These are phyloP conservation scores for Ceratocystiopsis brevicomis DNA, from an alignment of 2,329 filamentous ascomycete genomes.

Conservation along the genomic window DNA sequence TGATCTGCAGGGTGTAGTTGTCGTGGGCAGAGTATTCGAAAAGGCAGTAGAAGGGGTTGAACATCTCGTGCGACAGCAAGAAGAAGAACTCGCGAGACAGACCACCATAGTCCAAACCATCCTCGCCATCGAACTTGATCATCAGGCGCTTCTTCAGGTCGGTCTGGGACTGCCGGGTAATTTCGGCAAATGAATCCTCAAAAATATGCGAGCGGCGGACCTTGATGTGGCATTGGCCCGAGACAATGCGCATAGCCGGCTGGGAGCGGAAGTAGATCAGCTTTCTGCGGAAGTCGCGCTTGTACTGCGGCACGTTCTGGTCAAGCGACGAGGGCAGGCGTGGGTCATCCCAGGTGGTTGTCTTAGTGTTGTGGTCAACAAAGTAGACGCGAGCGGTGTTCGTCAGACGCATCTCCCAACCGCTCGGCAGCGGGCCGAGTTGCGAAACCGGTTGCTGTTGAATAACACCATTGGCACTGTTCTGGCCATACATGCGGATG, in stretches of 20 bases:
- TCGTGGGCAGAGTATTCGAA: slow-evolving; percentile 99
- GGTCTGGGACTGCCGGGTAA: slow-evolving; percentile 85
- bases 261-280: slow-evolving; percentile 98
- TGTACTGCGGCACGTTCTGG: slow-evolving; percentile 97
- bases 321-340: slow-evolving; percentile 87
- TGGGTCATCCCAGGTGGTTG: slow-evolving; percentile 96
- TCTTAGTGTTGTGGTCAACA: slow-evolving; percentile 98
- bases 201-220: slow-evolving; percentile 93
- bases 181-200: slow-evolving; percentile 96
- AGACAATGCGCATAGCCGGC: slow-evolving; percentile 83
- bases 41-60: slow-evolving; percentile 98
- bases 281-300: slow-evolving; percentile 95
- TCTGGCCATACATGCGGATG: slow-evolving; percentile 93
- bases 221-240: slow-evolving; percentile 96
- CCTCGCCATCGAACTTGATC: slow-evolving; percentile 99
- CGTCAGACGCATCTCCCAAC: slow-evolving; percentile 98
- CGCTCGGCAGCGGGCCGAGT: slow-evolving; percentile 81
- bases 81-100: slow-evolving; percentile 98
- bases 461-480: slow-evolving; percentile 67
- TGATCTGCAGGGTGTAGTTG: slow-evolving; percentile 99
- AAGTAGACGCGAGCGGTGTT: slow-evolving; percentile 98
- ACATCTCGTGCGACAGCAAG: slow-evolving; percentile 97
- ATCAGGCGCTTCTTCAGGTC: slow-evolving; percentile 96
- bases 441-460: slow-evolving; percentile 97
- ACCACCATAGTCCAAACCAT: slow-evolving; percentile 93